Evolutionary conservation across 1,284 basidiomycete genomes (phyloP).

Genomic region (Hymenochaete sp.): DNA sequence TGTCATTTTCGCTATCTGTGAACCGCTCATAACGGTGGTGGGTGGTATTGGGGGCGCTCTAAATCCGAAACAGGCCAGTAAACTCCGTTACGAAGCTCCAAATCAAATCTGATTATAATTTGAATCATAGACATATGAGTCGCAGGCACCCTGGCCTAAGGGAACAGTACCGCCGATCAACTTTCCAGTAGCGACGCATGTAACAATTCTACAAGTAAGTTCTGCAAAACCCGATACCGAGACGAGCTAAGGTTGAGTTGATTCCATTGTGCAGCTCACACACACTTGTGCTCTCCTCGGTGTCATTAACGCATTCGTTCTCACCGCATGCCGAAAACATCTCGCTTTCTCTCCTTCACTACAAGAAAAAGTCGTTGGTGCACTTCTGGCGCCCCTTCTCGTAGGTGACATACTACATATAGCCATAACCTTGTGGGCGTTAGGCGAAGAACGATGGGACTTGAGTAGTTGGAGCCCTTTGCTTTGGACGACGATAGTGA

Average conservation of each 20-base stretch:
- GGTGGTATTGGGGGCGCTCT: conserved; percentile 59
- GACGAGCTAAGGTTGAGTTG: too few species aligned
- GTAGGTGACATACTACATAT: conserved; percentile 60
- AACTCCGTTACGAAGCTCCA: too few species aligned
- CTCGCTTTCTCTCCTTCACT: conserved; percentile 47
- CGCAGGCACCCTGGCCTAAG: conserved; percentile 62
- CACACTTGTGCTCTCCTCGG: conserved; percentile 69
- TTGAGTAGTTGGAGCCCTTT: conserved; percentile 53
- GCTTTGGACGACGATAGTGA: conserved; percentile 55
- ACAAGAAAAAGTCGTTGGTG: conserved; percentile 59
- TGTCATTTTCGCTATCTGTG: conserved; percentile 61
- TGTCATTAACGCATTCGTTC: conserved; percentile 56
- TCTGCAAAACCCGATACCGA: too few species aligned
- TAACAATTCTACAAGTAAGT: conserved; percentile 53
- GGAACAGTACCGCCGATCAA: conserved; percentile 39
- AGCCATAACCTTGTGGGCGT: conserved; percentile 58
- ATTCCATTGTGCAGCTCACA: conserved; percentile 67
- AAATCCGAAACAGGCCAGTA: conserved; percentile 51
- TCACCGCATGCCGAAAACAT: conserved; percentile 50
- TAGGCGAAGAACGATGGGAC: conserved; percentile 57
- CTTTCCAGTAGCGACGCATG: conserved; percentile 53
- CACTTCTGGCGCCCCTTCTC: conserved; percentile 57
- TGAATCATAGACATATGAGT: conserved; percentile 56
- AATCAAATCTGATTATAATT: too few species aligned
- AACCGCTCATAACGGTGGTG: conserved; percentile 54